Conservation (phyloP, 768 basidiomycete species). For the Cystofilobasidium macerans region DNA sequence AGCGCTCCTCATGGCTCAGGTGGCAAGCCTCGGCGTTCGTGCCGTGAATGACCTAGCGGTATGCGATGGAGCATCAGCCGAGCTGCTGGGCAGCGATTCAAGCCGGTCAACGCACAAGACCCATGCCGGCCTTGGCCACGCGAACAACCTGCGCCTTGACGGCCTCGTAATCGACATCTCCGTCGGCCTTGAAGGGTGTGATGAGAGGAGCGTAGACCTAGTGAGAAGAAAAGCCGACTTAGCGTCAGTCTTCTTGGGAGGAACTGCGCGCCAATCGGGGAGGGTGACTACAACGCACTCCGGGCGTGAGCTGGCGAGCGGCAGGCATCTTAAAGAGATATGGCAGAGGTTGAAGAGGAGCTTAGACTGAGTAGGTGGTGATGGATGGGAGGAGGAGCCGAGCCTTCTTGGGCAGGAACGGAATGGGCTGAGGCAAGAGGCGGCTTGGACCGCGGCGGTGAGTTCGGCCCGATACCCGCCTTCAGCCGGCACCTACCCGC, state of each 20-base stretch:
- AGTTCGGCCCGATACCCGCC: too few species aligned
- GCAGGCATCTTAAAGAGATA: not conserved
- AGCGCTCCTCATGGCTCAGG: conserved; percentile 35
- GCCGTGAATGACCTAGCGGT: conserved; percentile 23
- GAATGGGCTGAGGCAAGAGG: too few species aligned
- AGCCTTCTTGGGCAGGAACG: too few species aligned
- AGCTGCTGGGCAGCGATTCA: not conserved
- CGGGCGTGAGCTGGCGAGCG: conserved; percentile 4
- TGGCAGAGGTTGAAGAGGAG: not conserved
- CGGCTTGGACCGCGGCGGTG: too few species aligned
- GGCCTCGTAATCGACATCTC: conserved; percentile 55
- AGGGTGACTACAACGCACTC: conserved; percentile 1
- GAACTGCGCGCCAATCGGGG: too few species aligned
- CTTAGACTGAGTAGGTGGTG: not conserved
- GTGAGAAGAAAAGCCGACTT: too few species aligned
- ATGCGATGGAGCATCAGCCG: not conserved
- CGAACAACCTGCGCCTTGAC: conserved; percentile 61
- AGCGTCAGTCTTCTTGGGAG: too few species aligned
- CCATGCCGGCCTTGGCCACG: conserved; percentile 52
- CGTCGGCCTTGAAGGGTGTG: conserved; percentile 48
- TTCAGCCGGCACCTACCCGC: too few species aligned
- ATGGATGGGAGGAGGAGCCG: not conserved
- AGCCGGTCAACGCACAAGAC: conserved; percentile 26
- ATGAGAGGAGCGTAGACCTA: conserved; percentile 48
- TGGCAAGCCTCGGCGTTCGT: conserved; percentile 44